A percentile compares a stretch with the other conserved stretches of the same genome.
Evolutionary conservation across 352 stramenopile species (phyloP).

Genomic region (Pythium plurisporium): DNA sequence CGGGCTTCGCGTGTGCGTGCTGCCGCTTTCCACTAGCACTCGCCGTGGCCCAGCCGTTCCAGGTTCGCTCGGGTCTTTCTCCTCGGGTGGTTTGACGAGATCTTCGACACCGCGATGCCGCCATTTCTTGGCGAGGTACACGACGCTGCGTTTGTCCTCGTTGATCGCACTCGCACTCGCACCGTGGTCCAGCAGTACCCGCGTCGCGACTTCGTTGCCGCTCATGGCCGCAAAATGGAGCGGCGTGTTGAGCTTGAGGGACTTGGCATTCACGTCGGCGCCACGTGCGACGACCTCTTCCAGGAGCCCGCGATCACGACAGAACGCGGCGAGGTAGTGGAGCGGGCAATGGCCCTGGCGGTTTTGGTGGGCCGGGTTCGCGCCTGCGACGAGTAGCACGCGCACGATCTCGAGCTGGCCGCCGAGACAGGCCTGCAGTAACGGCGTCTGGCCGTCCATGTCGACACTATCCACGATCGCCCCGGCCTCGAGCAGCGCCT

Average conservation of each 20-base stretch:
- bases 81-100: slow-evolving; percentile 45
- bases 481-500: slow-evolving; percentile 37
- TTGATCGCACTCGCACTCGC: slow-evolving; percentile 62
- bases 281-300: slow-evolving; percentile 41
- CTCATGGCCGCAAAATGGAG: slow-evolving; percentile 79
- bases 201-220: slow-evolving; percentile 59
- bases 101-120: slow-evolving; percentile 51
- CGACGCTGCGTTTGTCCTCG: slow-evolving; percentile 67
- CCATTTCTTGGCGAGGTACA: slow-evolving; percentile 79
- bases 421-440: slow-evolving; percentile 55
- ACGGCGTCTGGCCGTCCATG: slow-evolving; percentile 48
- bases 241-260: slow-evolving; percentile 68
- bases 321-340: slow-evolving; percentile 67
- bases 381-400: slow-evolving; percentile 36
- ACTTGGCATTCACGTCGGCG: slow-evolving; percentile 63
- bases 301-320: slow-evolving; percentile 42
- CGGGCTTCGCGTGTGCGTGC: not conserved
- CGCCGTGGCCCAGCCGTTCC: not conserved
- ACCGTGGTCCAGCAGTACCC: slow-evolving; percentile 52
- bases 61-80: slow-evolving; percentile 13
- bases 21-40: not conserved
- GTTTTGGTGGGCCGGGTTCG: slow-evolving; percentile 65
- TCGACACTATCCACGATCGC: slow-evolving; percentile 63
- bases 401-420: slow-evolving; percentile 45
- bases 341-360: slow-evolving; percentile 58